phyloP scores from a whole-genome alignment of 176 grass and related monocot genomes.

The Luzula sylvatica region DNA sequence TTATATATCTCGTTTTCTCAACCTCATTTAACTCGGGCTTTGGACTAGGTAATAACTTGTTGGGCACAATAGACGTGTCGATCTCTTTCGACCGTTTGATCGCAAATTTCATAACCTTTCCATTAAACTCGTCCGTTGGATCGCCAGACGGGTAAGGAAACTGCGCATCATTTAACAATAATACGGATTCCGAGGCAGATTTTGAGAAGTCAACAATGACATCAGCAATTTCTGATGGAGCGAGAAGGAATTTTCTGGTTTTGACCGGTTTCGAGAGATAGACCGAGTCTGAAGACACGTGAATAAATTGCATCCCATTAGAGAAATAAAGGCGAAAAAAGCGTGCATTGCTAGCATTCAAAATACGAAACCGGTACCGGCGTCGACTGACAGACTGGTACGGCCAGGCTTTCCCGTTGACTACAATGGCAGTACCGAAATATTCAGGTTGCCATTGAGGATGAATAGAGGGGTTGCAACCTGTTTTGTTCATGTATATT shows the following conservation, averaged over 20 bases:
- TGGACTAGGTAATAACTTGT: conserved; percentile 27
- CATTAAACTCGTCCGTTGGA: conserved; percentile 40
- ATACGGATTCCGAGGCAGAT: neutral
- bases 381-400: conserved; percentile 28
- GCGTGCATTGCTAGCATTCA: conserved; percentile 75
- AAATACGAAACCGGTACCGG: conserved; percentile 51
- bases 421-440: conserved; percentile 36
- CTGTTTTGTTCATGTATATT: conserved; percentile 43
- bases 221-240: conserved; percentile 45
- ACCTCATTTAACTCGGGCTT: conserved; percentile 16
- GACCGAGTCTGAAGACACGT: conserved; percentile 43
- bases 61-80: conserved; percentile 34
- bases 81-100: conserved; percentile 20
- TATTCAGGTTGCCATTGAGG: conserved; percentile 60
- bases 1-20: conserved; percentile 24
- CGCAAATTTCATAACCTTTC: conserved; percentile 68
- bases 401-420: conserved; percentile 56
- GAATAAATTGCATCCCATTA: conserved; percentile 27
- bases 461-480: conserved; percentile 32
- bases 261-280: conserved; percentile 46
- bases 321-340: conserved; percentile 48
- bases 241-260: conserved; percentile 27
- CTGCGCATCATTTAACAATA: conserved; percentile 49
- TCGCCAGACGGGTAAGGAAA: conserved; percentile 68
- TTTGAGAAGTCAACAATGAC: conserved; percentile 35